phyloP scores from a whole-genome alignment of 805 yeast species.

The Saccharomyces eubayanus region DNA sequence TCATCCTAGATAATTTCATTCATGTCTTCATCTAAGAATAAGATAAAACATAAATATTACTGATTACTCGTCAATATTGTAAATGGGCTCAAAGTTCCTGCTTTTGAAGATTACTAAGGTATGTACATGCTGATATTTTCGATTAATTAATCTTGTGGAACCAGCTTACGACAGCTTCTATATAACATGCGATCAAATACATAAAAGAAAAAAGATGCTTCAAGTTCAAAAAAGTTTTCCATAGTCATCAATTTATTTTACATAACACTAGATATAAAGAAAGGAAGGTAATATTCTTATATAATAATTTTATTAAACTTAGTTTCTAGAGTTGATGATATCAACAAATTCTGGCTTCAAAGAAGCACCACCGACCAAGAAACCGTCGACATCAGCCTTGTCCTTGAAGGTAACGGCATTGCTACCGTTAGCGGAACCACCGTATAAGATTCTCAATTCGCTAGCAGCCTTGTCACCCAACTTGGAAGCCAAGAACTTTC shows the following conservation, averaged over 20 bases:
- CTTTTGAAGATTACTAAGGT: too few species aligned
- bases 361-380: constrained; percentile 99
- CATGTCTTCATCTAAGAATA: too few species aligned
- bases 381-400: constrained; percentile 92
- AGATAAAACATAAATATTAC: too few species aligned
- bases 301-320: constrained; percentile 15
- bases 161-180: too few species aligned
- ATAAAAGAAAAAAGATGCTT: too few species aligned
- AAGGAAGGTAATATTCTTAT: not conserved
- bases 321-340: constrained; percentile 86
- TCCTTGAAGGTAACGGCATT: constrained; percentile 86
- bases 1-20: too few species aligned
- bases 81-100: too few species aligned
- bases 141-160: not conserved
- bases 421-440: constrained; percentile 96
- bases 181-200: too few species aligned
- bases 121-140: too few species aligned
- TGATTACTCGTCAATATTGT: too few species aligned
- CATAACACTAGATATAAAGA: not conserved
- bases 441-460: constrained; percentile 84
- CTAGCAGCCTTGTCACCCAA: constrained; percentile 75
- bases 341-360: constrained; percentile 96
- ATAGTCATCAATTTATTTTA: constrained; percentile 1
- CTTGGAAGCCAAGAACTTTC: constrained; percentile 69
- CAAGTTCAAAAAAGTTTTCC: not conserved